Base-by-base conservation (phyloP, 73 alveolate species). In the Symbiodinium pilosum region DNA sequence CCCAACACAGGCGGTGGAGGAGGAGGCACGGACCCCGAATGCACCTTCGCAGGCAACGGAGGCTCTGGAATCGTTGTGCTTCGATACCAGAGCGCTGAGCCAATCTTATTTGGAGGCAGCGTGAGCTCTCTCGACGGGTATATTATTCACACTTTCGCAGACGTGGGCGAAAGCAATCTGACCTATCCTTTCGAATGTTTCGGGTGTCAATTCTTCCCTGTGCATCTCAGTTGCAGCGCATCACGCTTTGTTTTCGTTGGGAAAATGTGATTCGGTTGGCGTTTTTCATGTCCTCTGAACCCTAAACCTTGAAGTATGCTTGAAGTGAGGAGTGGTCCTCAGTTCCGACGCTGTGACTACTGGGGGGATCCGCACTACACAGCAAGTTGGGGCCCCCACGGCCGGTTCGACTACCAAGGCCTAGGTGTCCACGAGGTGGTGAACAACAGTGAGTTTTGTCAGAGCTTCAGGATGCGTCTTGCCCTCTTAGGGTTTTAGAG, bases 301-400 rank as follows among this genome's bases (percentile, higher is more conserved):
- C 68, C 1, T 51, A 51, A 51, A 51, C 68, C 68, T 2, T 51
- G 21, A 51, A 51, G 28, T 24, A 51, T 51, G 68, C 68, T 24
- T 24, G 1, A 51, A 51, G 21, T 47, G 59, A 47, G 59, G 59
- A 47, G 14, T 47, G 59, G 59, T 47, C 59, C 59, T 47, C 59
- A 56, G 75, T 4, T 56, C 32, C 75, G 32, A 20, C 28, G 32
- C 36, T 56, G 75, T 56, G 26, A 56, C 75, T 56, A 56, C 75
- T 56, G 75, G 75, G 75, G 75, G 36, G 75, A 56, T 20, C 75
- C 75, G 32, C 75, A 56, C 75, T 56, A 56, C 75, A 56, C 75
- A 18, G 75, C 75, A 34, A 56, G 75, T 26, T 56, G 75, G 75
- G 75, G 75, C 32, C 75, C 75, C 9, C 75, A 56, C 32, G 75